A percentile compares a stretch with the other conserved stretches of the same genome.
These are phyloP conservation scores for Coemansia pectinata DNA, from an alignment of 192 early-diverging fungal genomes.

Conservation along the genomic window DNA sequence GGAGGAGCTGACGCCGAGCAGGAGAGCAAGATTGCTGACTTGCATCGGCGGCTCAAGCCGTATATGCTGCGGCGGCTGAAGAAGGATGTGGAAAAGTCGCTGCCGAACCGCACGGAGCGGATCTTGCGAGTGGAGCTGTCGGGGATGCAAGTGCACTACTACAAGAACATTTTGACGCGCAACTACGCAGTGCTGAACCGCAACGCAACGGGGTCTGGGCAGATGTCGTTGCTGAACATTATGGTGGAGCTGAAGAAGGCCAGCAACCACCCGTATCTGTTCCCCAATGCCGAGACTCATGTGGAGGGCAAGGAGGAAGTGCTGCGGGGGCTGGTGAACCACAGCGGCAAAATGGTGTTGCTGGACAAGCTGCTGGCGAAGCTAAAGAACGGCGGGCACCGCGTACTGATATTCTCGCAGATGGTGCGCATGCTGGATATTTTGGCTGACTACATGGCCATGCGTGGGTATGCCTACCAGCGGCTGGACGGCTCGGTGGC, in stretches of 20 bases:
- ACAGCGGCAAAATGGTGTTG: conserved; percentile 98
- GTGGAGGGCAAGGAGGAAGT: conserved; percentile 68
- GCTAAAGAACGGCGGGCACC: conserved; percentile 87
- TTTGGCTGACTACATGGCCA: conserved; percentile 87
- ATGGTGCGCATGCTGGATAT: conserved; percentile 98
- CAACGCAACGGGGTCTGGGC: conserved; percentile 59
- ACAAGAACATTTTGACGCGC: conserved; percentile 93
- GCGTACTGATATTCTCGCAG: conserved; percentile 98
- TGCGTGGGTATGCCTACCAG: conserved; percentile 87
- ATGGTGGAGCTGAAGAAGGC: conserved; percentile 97
- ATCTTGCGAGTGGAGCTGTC: conserved; percentile 94
- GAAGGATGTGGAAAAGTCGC: conserved; percentile 96
- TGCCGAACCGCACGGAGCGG: conserved; percentile 94
- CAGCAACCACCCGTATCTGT: conserved; percentile 94
- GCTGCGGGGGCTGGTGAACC: conserved; percentile 78
- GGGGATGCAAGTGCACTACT: conserved; percentile 87
- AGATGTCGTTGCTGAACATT: conserved; percentile 89
- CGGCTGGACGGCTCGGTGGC: conserved; percentile 90
- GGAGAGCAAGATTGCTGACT: conserved; percentile 77
- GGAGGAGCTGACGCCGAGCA: conserved; percentile 64
- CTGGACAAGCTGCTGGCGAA: conserved; percentile 93
- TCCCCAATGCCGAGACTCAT: conserved; percentile 72
- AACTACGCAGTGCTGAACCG: conserved; percentile 89
- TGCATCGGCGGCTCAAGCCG: conserved; percentile 81
- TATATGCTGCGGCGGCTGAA: conserved; percentile 96